Base-by-base conservation (phyloP, 2,329 filamentous ascomycete genomes). In the Aspergillus candidus region DNA sequence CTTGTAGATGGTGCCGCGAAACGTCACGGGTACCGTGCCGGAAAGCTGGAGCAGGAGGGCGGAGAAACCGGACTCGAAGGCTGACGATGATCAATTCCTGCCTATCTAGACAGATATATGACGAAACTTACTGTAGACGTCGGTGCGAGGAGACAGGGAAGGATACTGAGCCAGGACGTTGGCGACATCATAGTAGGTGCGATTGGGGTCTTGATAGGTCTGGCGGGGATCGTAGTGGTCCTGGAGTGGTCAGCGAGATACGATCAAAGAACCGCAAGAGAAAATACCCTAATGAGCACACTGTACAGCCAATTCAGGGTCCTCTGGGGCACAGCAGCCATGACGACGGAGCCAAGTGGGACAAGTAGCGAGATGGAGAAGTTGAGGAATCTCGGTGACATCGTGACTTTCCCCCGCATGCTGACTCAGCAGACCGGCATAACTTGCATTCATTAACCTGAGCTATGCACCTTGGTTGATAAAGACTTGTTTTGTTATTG, bases 241-340 rank as follows among this genome's bases (percentile, higher is more conserved):
- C 62, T 67, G 51, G 22, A 47, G 45, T 15, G 41, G 41, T 54
- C 44, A 40, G 47, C 42, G 36, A 38, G 40, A 11, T 31, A 8
- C 7, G 14, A 18, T 8, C 34, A 3, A n/a, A 39, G 33, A 34
- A 44, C 45, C 49, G 47, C 32, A 17, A 37, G 30, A 5, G 36
- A 14, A 46, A 54, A 35, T 71, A 88, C 86, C 58, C 82, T 87
- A 34, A 84, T 87, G 46, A 97, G 72, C 44, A 95, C 84, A 69
- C 87, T 93, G 71, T 94, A 95, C 5, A 97, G 82, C 91, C 91
- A 97, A 71, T 89, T 90, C 60, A 97, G 76, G 49, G 94, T 84
- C 71, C 89, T 86, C 68, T 94, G 89, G 59, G 88, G 85, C 63
- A 95, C 86, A 57, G 83, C 80, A 49, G 75, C 70, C 75, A 78